phyloP scores from a whole-genome alignment of 1,139 yeast genomes.

The Candida smagusa region DNA sequence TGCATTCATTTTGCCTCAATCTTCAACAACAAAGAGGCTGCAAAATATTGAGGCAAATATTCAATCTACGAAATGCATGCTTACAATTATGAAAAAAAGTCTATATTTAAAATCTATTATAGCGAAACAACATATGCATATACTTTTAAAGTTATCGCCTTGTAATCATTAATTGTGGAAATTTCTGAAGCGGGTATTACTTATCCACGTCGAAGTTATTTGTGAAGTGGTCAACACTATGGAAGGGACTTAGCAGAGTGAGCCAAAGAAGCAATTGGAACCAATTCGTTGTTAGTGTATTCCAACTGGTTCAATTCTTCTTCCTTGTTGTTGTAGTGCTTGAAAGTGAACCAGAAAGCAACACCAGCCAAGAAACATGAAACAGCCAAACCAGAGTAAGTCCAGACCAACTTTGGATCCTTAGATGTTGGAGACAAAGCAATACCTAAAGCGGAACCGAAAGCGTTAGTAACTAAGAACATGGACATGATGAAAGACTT shows the following conservation, averaged over 20 bases:
- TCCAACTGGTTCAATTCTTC: constrained; percentile 62
- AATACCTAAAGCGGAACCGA: constrained; percentile 72
- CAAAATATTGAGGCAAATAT: no score
- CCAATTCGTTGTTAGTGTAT: constrained; percentile 13
- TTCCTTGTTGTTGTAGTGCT: constrained; percentile 54
- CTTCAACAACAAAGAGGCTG: no score
- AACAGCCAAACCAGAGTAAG: constrained; percentile 59
- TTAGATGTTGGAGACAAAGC: constrained; percentile 64
- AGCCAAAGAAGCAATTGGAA: constrained; percentile 12
- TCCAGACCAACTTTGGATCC: constrained; percentile 69
- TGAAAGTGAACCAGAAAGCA: constrained; percentile 61
- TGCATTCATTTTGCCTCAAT: no score
- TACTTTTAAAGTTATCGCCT: no score
- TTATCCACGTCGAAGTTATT: no score
- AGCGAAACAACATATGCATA: no score
- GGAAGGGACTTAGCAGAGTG: constrained; percentile 6
- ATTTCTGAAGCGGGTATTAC: no score
- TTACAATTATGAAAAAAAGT: no score
- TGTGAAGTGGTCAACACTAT: no score
- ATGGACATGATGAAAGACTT: constrained; percentile 64
- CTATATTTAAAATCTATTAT: no score
- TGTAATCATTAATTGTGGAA: no score
- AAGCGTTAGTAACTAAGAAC: constrained; percentile 58
- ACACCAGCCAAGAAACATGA: constrained; percentile 60
- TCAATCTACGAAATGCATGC: no score